phyloP scores from a whole-genome alignment of 108 stramenopile genomes.

The Pseudonitzschia multiseries region DNA sequence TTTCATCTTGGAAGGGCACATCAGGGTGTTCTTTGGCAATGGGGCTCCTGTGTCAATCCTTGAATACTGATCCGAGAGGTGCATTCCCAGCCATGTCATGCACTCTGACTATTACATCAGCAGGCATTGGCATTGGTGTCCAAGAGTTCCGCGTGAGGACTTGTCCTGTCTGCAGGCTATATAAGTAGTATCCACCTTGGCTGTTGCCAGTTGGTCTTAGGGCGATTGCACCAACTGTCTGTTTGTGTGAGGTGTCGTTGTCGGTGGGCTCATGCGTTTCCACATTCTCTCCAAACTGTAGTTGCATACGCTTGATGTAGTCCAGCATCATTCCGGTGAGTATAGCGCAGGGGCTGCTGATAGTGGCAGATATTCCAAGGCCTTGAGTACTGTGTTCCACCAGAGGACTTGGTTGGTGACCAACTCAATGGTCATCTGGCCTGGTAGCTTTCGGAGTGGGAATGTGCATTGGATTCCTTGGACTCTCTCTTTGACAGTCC shows the following conservation, averaged over 20 bases:
- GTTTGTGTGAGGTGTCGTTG: conserved; percentile 29
- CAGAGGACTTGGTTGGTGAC: conserved; percentile 16
- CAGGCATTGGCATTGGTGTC: conserved; percentile 40
- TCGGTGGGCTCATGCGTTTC: conserved; percentile 38
- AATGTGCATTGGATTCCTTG: conserved; percentile 27
- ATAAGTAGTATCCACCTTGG: conserved; percentile 48
- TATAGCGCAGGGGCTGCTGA: conserved; percentile 35
- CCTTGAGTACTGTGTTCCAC: conserved; percentile 38
- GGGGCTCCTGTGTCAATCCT: background rate
- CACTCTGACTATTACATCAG: conserved; percentile 28
- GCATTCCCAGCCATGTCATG: conserved; percentile 5
- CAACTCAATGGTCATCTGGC: conserved; percentile 20
- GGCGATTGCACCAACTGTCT: conserved; percentile 34
- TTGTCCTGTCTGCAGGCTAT: conserved; percentile 24
- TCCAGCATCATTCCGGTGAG: conserved; percentile 20
- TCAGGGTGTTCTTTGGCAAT: no score
- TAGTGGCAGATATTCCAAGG: conserved; percentile 32
- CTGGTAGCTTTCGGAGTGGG: conserved; percentile 28
- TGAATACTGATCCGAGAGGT: background rate
- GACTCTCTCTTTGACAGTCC: conserved; percentile 42
- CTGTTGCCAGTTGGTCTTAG: conserved; percentile 36
- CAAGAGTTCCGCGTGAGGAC: conserved; percentile 20
- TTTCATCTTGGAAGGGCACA: no score
- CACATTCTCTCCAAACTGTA: no score
- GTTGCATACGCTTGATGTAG: conserved; percentile 27